These are phyloP conservation scores for Talinum fruticosum DNA, from an alignment of 148 eudicot species.

Conservation along the genomic window DNA sequence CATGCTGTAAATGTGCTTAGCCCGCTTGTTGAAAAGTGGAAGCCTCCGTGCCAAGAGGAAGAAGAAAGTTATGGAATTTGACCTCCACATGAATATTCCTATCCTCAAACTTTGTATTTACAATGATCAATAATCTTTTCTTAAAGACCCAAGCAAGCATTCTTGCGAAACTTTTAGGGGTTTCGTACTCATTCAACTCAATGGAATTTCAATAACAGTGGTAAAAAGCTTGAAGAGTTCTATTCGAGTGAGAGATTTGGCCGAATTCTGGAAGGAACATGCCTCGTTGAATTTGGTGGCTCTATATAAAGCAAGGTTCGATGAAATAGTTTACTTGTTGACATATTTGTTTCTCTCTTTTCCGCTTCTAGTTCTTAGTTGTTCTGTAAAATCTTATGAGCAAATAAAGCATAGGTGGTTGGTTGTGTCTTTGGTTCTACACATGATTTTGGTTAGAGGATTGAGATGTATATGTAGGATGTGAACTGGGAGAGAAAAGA, in stretches of 20 bases:
- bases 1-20: slow-evolving; percentile 35
- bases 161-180: slow-evolving; percentile 42
- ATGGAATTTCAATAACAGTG: slow-evolving; percentile 25
- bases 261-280: neutral
- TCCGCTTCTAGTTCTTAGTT: too few species aligned
- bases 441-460: too few species aligned
- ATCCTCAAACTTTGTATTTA: slow-evolving; percentile 29
- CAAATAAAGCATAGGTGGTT: too few species aligned
- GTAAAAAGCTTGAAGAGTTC: neutral
- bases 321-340: too few species aligned
- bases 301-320: neutral
- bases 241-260: neutral
- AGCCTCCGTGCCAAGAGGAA: slow-evolving; percentile 29
- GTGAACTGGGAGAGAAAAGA: too few species aligned
- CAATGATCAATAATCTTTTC: slow-evolving; percentile 36
- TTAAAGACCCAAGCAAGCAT: slow-evolving; percentile 34
- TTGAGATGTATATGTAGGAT: too few species aligned
- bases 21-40: slow-evolving; percentile 34
- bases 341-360: too few species aligned
- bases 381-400: too few species aligned
- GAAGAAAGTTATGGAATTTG: slow-evolving; percentile 23
- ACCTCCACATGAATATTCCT: slow-evolving; percentile 27
- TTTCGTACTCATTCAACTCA: slow-evolving; percentile 41
- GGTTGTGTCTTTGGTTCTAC: too few species aligned
- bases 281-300: neutral